Base-by-base conservation (phyloP, 108 stramenopile species). In the Nannochloropsis salina region DNA sequence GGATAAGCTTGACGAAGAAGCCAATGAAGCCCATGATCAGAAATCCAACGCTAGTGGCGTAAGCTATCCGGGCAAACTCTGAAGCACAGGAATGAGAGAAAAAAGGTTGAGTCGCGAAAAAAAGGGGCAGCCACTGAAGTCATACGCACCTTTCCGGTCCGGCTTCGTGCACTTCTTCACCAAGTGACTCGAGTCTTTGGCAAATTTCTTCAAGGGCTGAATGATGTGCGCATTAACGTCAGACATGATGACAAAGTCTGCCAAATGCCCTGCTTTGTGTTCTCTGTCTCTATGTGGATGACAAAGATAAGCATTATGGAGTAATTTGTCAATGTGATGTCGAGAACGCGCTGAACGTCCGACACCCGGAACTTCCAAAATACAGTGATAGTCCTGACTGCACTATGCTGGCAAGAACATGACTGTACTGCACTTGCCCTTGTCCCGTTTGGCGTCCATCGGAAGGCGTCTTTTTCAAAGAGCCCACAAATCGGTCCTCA, bases 141-240 rank as follows among this genome's bases (percentile, higher is more conserved):
- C 31, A 20, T 10, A 18, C 85, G 43, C 44, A 91, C 91, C 91
- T 86, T 98, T 97, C 43, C 95, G 92, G 89, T 98, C 97, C 44
- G 99, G 99, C 91, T 98, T 98, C 86, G 98, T 98, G 91, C 99
- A 98, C 91, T 98, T 98, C 90, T 97, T 95, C 82, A 98, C 96
- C 85, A 99, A 92, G 90, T 99, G 96, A 80, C 96, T 90, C 41
- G 96, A 96, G 89, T 99, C 98, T 93, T 98, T 99, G 89, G 92
- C 92, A 85, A 99, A 99, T 91, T 98, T 94, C 83, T 91, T 90
- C 47, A 99, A 92, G 21, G 99, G 99, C 84, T 96, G 94, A 82
- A 99, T 95, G 86, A 97, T 89, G 44, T 94, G 83, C 81, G 86
- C 90, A 81, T 93, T 92, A 20, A 93, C 89, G 86, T 92, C 92